Evolutionary conservation across 345 rosid genomes (phyloP), one percentile per base, ranked within the genome.

Genomic region (Salix koriyanagi): DNA sequence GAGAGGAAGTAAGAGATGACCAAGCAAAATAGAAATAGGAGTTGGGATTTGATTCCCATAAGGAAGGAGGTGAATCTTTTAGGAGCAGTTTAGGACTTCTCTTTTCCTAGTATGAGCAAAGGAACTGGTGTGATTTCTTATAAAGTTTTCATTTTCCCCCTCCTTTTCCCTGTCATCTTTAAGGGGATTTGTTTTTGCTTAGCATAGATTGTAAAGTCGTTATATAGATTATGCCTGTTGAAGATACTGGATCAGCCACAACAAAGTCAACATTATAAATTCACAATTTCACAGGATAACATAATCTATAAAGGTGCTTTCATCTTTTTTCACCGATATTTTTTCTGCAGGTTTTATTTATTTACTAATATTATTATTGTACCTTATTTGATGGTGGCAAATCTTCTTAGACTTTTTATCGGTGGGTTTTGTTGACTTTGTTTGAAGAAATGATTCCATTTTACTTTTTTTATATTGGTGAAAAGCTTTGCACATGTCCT

Each of bases 171-270:
- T 41, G 44, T 41, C 44, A 41, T 41, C 44, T 41, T 41, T 41
- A 41, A 41, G 44, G 44, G 44, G 44, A 7, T 41, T 41, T 9
- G 44, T 9, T 41, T 41, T 41, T 41, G 44, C 44, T 41, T 41
- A 10, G 44, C 44, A 41, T 41, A 41, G 44, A 41, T 41, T 41
- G 44, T 41, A 41, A 41, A 41, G 13, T 41, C 11, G 13, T 41
- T 41, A 41, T 9, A 1, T 0, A 74, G 75, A 75, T 41, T 75
- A 41, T 64, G 78, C 6, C 15, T 65, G 13, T 39, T 75, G 79
- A 79, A 62, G 61, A 44, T 70, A 66, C 67, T 69, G 46, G 82
- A 79, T 74, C 61, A 74, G 7, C 68, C 82, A 2, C 82, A 46
- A 50, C 65, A 32, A 23, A 39, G 34, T 70, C 82, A 2, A 70